Evolutionary conservation across 306 rosid species (phyloP).

Genomic region (Mimosa bimucronata): DNA sequence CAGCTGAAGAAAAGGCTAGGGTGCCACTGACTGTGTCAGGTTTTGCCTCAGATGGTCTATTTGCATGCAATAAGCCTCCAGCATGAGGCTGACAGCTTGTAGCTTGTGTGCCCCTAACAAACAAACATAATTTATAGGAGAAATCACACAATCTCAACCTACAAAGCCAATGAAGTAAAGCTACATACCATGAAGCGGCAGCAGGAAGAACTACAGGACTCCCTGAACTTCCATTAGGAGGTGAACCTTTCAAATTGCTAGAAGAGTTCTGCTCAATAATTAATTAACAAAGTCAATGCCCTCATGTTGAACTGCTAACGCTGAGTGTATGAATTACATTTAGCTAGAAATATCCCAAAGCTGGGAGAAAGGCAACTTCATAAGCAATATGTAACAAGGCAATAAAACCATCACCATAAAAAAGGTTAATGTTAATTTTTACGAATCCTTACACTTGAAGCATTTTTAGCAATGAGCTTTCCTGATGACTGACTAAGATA

Average conservation of each 20-base stretch:
- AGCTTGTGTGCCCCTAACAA: conserved; percentile 70
- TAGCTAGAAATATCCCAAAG: conserved; percentile 6
- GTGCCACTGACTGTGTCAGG: conserved; percentile 52
- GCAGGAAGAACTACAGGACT: conserved; percentile 62
- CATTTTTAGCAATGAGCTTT: conserved; percentile 58
- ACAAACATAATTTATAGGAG: not conserved
- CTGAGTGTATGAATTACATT: conserved; percentile 13
- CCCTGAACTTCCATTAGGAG: conserved; percentile 71
- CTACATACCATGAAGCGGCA: conserved; percentile 71
- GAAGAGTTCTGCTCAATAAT: conserved; percentile 58
- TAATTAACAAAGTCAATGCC: conserved; percentile 22
- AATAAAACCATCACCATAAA: not conserved
- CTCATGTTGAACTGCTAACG: conserved; percentile 13
- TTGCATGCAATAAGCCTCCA: conserved; percentile 46
- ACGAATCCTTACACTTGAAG: conserved; percentile 62
- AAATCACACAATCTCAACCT: conserved; percentile 17
- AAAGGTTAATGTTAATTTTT: not conserved
- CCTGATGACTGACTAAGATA: conserved; percentile 51
- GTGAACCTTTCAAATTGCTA: conserved; percentile 55
- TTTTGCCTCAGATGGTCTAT: conserved; percentile 62
- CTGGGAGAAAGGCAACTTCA: not conserved
- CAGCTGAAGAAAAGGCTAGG: conserved; percentile 55
- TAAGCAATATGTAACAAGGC: not conserved
- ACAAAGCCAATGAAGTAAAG: conserved; percentile 31
- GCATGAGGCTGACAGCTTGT: conserved; percentile 56